phyloP scores from a whole-genome alignment of 2,329 filamentous ascomycete genomes.

The Pseudogymnoascus pannorum region DNA sequence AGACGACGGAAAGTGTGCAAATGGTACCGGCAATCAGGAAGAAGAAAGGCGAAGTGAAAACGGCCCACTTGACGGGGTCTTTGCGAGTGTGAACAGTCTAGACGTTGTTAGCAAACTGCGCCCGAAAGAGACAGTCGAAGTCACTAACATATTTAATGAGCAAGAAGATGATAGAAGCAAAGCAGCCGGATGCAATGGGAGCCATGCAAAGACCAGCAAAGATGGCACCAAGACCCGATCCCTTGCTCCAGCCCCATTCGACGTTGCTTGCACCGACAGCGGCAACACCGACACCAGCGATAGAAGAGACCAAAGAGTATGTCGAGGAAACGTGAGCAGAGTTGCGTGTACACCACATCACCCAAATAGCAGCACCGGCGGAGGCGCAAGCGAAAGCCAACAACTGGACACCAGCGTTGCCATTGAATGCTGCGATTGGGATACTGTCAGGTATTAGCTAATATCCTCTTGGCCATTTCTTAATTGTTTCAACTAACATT shows the following conservation, averaged over 20 bases:
- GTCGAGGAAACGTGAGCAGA: constrained; percentile 68
- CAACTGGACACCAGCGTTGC: constrained; percentile 59
- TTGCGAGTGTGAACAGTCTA: constrained; percentile 59
- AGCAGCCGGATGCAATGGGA: constrained; percentile 56
- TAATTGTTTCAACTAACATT: neutral
- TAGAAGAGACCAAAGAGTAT: constrained; percentile 62
- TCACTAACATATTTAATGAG: constrained; percentile 56
- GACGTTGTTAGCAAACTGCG: neutral
- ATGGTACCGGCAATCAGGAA: constrained; percentile 70
- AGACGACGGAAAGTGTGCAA: constrained; percentile 70
- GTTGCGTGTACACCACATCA: constrained; percentile 73
- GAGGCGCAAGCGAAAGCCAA: constrained; percentile 59
- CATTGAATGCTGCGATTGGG: constrained; percentile 48
- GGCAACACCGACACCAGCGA: constrained; percentile 63
- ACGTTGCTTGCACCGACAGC: constrained; percentile 54
- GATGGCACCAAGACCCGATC: constrained; percentile 64
- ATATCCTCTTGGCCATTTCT: neutral
- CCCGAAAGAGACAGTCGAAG: no score
- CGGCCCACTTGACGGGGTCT: constrained; percentile 64
- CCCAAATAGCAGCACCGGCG: constrained; percentile 61
- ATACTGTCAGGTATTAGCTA: constrained; percentile 44
- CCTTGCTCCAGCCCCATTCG: constrained; percentile 62
- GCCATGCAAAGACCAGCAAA: constrained; percentile 67
- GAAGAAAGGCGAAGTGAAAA: constrained; percentile 67
- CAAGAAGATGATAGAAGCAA: constrained; percentile 62